A percentile compares a stretch with the other conserved stretches of the same genome.
These are phyloP conservation scores for Tulasnella sp. DNA, from an alignment of 768 basidiomycete species.

Conservation along the genomic window DNA sequence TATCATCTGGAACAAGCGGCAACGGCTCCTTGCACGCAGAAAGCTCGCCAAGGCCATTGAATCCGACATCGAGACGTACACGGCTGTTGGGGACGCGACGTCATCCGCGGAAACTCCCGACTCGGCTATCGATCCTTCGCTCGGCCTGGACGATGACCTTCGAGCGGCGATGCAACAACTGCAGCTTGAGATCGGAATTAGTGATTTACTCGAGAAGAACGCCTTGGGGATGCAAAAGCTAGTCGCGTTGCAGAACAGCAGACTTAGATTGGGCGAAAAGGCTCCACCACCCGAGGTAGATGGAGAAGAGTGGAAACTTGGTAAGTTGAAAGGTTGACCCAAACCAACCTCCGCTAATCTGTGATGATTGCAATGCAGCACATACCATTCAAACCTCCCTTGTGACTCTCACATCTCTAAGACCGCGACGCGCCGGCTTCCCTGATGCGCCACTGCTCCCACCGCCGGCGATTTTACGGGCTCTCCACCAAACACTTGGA, in stretches of 20 bases:
- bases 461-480: slow-evolving; percentile 59
- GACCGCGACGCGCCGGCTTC: slow-evolving; percentile 53
- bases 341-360: background rate
- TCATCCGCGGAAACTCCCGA: slow-evolving; percentile 26
- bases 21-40: slow-evolving; percentile 32
- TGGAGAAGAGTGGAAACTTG: slow-evolving; percentile 80
- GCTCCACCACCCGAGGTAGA: slow-evolving; percentile 44
- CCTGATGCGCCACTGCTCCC: slow-evolving; percentile 52
- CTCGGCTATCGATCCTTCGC: slow-evolving; percentile 23
- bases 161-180: slow-evolving; percentile 50
- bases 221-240: slow-evolving; percentile 58
- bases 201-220: slow-evolving; percentile 64
- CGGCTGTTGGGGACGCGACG: background rate
- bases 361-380: slow-evolving; percentile 43
- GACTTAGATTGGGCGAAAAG: slow-evolving; percentile 43
- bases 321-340: slow-evolving; percentile 41
- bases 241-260: slow-evolving; percentile 58
- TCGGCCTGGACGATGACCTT: slow-evolving; percentile 28
- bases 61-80: slow-evolving; percentile 26
- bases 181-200: slow-evolving; percentile 64
- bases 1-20: slow-evolving; percentile 50
- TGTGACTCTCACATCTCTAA: slow-evolving; percentile 60
- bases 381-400: slow-evolving; percentile 70
- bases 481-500: slow-evolving; percentile 55
- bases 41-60: background rate